Percentiles rank a stretch among this genome's conserved stretches.
These are phyloP conservation scores for Cyberlindnera xylosilytica DNA, from an alignment of 805 yeast species.

Conservation along the genomic window DNA sequence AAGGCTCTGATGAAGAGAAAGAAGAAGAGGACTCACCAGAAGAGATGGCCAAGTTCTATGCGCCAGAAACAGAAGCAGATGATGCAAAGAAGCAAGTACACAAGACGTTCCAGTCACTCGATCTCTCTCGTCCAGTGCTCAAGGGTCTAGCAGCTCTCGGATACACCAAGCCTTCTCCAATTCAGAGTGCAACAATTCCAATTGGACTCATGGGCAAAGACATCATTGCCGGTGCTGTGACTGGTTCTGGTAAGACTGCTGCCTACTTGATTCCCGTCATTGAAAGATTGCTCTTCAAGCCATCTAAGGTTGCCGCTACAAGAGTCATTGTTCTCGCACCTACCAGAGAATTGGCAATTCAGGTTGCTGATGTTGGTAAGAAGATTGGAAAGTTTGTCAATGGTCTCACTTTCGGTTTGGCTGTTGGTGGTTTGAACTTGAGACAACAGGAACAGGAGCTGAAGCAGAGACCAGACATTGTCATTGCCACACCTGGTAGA, in stretches of 20 bases:
- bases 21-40: constrained; percentile 69
- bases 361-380: constrained; percentile 90
- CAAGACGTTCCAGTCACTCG: constrained; percentile 68
- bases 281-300: constrained; percentile 87
- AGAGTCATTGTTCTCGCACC: constrained; percentile 91
- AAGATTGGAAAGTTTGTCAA: constrained; percentile 75
- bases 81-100: constrained; percentile 52
- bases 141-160: constrained; percentile 81
- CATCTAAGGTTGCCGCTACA: constrained; percentile 80
- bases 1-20: constrained; percentile 35
- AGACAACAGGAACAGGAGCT: constrained; percentile 95
- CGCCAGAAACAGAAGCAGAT: constrained; percentile 50
- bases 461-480: constrained; percentile 90
- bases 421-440: constrained; percentile 96
- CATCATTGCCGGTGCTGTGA: constrained; percentile 97
- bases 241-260: constrained; percentile 99
- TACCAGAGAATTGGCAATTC: constrained; percentile 97
- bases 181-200: constrained; percentile 92
- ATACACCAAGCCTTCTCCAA: constrained; percentile 86
- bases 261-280: constrained; percentile 96
- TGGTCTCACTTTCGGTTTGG: constrained; percentile 83
- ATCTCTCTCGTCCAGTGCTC: constrained; percentile 85
- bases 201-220: constrained; percentile 92
- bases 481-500: constrained; percentile 98
- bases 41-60: constrained; percentile 78